A percentile compares a stretch with the other conserved stretches of the same genome.
These are phyloP conservation scores for Nymphaea colorata DNA, from an alignment of 164 flowering plant species.

Conservation along the genomic window DNA sequence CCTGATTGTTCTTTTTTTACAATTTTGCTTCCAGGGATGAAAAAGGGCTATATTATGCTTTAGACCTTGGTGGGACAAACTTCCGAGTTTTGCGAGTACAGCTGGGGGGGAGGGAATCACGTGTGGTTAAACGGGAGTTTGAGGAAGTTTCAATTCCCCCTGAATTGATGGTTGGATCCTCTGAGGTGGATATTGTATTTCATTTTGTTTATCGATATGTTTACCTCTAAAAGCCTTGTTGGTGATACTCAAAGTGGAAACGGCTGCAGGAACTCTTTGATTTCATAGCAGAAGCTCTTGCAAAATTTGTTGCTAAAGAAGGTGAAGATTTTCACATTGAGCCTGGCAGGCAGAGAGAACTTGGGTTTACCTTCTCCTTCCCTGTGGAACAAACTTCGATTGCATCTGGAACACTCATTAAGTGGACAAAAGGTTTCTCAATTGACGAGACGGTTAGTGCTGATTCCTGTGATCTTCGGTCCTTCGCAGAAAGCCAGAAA, in stretches of 20 bases:
- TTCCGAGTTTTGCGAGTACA: slow-evolving; percentile 88
- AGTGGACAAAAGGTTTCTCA: slow-evolving; percentile 90
- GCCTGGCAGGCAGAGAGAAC: slow-evolving; percentile 74
- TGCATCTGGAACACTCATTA: slow-evolving; percentile 68
- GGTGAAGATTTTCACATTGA: slow-evolving; percentile 44
- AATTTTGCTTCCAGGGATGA: slow-evolving; percentile 43
- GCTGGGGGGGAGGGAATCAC: slow-evolving; percentile 58
- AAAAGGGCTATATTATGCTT: slow-evolving; percentile 79
- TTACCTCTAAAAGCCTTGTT: background rate
- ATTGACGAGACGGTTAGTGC: slow-evolving; percentile 67
- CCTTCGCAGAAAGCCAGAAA: no score
- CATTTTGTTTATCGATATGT: background rate
- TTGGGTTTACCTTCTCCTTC: slow-evolving; percentile 97
- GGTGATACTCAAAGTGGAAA: background rate
- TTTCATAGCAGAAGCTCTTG: slow-evolving; percentile 67
- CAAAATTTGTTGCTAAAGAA: slow-evolving; percentile 76
- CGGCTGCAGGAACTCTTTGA: slow-evolving; percentile 66
- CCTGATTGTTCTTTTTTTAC: background rate
- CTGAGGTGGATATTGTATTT: slow-evolving; percentile 42
- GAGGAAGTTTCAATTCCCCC: slow-evolving; percentile 91
- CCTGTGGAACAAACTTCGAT: slow-evolving; percentile 78
- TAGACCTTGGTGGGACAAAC: slow-evolving; percentile 97
- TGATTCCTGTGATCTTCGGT: slow-evolving; percentile 1
- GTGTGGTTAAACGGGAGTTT: slow-evolving; percentile 59
- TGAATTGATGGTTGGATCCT: slow-evolving; percentile 68